Base-by-base conservation (phyloP, 495 filamentous ascomycete genomes). In the Xylaria cubensis region DNA sequence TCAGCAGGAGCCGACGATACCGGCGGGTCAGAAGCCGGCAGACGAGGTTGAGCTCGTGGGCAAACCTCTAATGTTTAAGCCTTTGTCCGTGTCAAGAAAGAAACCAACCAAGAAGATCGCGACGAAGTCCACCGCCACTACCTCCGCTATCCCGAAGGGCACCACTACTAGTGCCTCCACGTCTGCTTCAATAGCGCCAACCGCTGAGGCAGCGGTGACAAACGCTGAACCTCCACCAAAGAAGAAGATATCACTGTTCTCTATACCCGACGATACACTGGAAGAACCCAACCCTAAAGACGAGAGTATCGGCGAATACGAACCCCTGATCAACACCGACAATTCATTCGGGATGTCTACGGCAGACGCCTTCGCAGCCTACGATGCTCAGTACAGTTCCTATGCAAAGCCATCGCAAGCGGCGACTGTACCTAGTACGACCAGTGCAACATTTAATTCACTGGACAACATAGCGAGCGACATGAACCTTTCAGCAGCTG, bases 11-110 rank as follows among this genome's bases (percentile, higher is more conserved):
- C 81, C 84, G 3, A 80, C 79, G 19, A 82, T 85, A 75, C 82
- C 80, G 0, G 85, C 82, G 32, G 84, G 80, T 3, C 80, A 85
- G 73, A 85, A 83, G 66, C 80, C 84, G n/a, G 85, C 82, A 8
- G 84, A 84, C 26, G 88, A 92, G 61, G 86, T 92, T 15, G 91
- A 93, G 77, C 74, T 92, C 19, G 88, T 91, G 48, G 93, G 92
- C 7, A 95, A 93, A 73, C 86, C 93, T 26, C 89, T 92, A 76
- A 94, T 94, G 89, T 97, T 98, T 81, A 93, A 91, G 78, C 94
- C 94, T 1, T 80, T 97, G 32, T 97, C 94, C 3, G 93, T 97
- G 10, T 87, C 88, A 24, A 84, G 92, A 53, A 92, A 91, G 59
- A 92, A 91, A 59, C 85, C 86, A n/a, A 81, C 84, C 70, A 93